phyloP scores from a whole-genome alignment of 192 early-diverging fungal genomes.

The Linnemannia exigua region DNA sequence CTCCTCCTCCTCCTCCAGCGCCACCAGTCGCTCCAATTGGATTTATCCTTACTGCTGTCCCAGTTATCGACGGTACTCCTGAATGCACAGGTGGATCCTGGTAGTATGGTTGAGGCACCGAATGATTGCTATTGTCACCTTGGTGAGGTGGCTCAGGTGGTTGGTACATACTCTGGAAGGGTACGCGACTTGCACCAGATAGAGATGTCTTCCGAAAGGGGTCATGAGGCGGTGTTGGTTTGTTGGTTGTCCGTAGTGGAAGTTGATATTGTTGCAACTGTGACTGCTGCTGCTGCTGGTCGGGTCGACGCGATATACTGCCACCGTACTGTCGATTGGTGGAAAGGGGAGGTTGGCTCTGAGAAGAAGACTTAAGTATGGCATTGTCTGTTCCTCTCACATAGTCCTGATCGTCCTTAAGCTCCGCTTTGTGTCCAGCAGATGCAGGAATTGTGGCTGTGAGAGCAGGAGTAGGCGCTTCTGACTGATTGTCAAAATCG shows the following conservation, averaged over 20 bases:
- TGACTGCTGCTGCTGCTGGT: not conserved
- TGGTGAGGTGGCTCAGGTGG: slow-evolving; percentile 23
- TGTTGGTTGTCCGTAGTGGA: slow-evolving; percentile 36
- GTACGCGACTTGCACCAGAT: not conserved
- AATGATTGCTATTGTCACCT: not conserved
- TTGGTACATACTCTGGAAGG: slow-evolving; percentile 27
- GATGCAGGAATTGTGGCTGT: not conserved
- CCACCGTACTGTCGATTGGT: not conserved
- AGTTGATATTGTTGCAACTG: slow-evolving; percentile 13
- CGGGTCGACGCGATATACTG: not conserved
- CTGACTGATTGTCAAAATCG: not conserved
- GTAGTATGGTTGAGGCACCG: slow-evolving; percentile 7
- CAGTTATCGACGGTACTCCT: not conserved
- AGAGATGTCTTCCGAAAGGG: slow-evolving; percentile 40
- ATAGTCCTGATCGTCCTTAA: not conserved
- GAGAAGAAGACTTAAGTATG: not conserved
- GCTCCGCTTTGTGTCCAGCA: not conserved
- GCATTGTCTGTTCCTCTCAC: not conserved
- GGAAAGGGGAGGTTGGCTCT: not conserved
- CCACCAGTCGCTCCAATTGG: not conserved
- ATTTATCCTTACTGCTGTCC: not conserved
- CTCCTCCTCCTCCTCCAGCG: not conserved
- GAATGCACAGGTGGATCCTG: not conserved
- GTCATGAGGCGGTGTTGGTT: slow-evolving; percentile 41
- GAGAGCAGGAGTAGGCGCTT: not conserved